Base-by-base conservation (phyloP, 164 flowering plant genomes). In the Kingdonia uniflora region DNA sequence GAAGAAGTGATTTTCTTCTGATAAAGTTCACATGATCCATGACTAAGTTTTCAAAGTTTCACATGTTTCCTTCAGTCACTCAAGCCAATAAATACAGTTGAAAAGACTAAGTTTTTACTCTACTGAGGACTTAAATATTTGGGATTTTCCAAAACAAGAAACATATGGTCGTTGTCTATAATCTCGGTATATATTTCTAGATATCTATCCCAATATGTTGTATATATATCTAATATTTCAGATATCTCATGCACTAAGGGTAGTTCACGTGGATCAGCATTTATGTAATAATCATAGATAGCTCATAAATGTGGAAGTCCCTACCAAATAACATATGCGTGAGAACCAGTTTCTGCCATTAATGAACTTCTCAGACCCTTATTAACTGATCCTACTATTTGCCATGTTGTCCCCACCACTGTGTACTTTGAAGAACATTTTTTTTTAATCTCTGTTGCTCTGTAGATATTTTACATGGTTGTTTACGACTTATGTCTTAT, bases 21-120 rank as follows among this genome's bases (percentile, higher is more conserved):
- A 54, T 68, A 55, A 56, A 53, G 46, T 49, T 81, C 87, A 81
- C 80, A 79, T 75, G 87, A 77, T 77, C 66, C 84, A 55, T 62
- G 84, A 58, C 76, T 19, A 37, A 33, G 55, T 25, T 69, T 71
- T 49, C 33, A 58, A 72, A 41, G 53, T 29, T 64, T 76, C 80
- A 76, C 73, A 68, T 56, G 79, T 56, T 44, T 57, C 63, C 65
- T 37, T 26, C 51, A 52, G 71, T 68, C 35, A 39, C 42, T 11
- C 17, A 43, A 13, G 20, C 13, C 41, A 44, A 44, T 20, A 22
- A 45, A 29, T 29, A 8, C 8, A 29, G 35, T 29, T 29, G 8
- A 29, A 29, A 29, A 29, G 35, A 29, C n/a, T n/a, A 8, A 29
- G 35, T 8, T 29, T 29, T 29, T 29, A 8, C 35, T 29, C 35